phyloP scores from a whole-genome alignment of 2,329 filamentous ascomycete genomes.

The Alternaria longipes region DNA sequence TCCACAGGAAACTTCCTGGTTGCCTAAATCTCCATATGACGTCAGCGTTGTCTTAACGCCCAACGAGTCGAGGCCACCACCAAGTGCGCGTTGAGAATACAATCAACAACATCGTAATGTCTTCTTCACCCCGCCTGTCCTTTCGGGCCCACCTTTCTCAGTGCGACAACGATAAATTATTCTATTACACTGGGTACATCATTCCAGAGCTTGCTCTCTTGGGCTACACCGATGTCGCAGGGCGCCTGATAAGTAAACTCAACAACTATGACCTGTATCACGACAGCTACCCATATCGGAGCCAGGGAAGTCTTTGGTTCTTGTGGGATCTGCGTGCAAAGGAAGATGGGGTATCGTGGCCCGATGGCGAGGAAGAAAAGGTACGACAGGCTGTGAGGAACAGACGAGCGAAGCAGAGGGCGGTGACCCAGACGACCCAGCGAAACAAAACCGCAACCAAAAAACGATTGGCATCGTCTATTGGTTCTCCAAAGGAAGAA shows the following conservation, averaged over 20 bases:
- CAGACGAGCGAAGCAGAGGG: too few species aligned
- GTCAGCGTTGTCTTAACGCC: background rate
- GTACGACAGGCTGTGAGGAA: background rate
- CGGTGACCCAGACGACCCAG: too few species aligned
- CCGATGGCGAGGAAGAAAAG: background rate
- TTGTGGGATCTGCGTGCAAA: background rate
- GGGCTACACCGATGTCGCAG: too few species aligned
- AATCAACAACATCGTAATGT: background rate
- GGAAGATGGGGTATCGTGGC: background rate
- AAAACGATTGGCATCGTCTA: too few species aligned
- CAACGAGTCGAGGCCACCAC: background rate
- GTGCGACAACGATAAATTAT: too few species aligned
- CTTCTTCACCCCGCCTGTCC: background rate
- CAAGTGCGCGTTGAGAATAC: background rate
- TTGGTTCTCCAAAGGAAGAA: rapidly evolving
- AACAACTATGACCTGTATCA: too few species aligned
- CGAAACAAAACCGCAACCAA: too few species aligned
- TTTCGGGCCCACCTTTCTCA: background rate
- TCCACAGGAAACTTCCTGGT: background rate
- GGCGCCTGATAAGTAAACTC: too few species aligned
- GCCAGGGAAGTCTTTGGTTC: background rate
- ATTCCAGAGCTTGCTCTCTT: too few species aligned
- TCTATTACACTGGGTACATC: too few species aligned
- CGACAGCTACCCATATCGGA: too few species aligned
- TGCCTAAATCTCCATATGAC: background rate